Percentiles rank a stretch among this genome's conserved stretches.
These are phyloP conservation scores for Globisporangium camurandrum DNA, from an alignment of 352 stramenopile species.

Conservation along the genomic window DNA sequence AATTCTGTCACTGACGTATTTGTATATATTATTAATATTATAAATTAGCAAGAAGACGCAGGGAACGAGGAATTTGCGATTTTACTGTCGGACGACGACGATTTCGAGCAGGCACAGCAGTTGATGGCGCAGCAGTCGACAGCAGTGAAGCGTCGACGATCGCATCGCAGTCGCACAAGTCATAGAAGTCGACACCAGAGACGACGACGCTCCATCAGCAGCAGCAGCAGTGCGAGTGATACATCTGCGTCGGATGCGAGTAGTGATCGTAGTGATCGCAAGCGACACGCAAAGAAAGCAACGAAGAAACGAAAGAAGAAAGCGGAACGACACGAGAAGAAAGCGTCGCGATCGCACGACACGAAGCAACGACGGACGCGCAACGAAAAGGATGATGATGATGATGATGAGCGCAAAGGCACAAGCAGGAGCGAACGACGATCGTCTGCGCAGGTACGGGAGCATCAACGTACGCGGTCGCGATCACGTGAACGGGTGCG, in stretches of 20 bases:
- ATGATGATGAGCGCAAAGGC: not conserved
- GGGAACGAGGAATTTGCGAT: constrained; percentile 48
- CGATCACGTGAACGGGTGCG: not conserved
- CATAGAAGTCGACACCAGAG: too few relatives aligned
- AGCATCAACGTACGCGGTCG: not conserved
- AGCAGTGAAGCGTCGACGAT: constrained; percentile 56
- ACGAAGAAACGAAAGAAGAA: constrained; percentile 12
- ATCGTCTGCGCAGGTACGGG: not conserved
- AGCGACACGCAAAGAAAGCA: constrained; percentile 15
- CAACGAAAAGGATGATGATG: not conserved
- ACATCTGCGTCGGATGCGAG: constrained; percentile 12
- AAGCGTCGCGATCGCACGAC: not conserved
- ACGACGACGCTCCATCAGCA: constrained; percentile 55
- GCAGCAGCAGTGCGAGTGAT: constrained; percentile 8
- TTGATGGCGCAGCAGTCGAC: constrained; percentile 49
- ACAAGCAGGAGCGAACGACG: not conserved
- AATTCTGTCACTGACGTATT: not conserved
- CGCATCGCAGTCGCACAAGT: too few relatives aligned
- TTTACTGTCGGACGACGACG: constrained; percentile 56
- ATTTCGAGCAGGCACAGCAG: constrained; percentile 37
- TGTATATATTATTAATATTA: not conserved
- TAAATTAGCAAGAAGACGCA: constrained; percentile 16
- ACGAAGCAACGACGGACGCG: not conserved
- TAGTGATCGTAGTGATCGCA: constrained; percentile 14
- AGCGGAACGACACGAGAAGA: not conserved